Evolutionary conservation across 1,284 basidiomycete species (phyloP), one percentile per base, ranked within the genome.

Genomic region (Afroboletus lepidellus): DNA sequence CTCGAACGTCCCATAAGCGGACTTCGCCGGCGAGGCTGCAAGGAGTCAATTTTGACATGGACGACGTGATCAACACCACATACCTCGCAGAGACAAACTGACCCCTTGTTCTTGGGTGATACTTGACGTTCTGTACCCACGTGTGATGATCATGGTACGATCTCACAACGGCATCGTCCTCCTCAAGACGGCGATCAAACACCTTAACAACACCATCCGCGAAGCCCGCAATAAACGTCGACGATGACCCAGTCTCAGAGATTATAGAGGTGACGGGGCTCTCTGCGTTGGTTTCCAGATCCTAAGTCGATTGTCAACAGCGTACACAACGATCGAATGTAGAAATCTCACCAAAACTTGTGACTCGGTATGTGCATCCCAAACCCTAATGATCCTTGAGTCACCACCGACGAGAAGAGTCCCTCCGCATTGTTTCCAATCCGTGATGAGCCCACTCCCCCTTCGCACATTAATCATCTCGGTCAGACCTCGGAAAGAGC

Each of bases 341-440:
- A 23, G 5, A 11, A 3, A 25, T 24, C 85, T 62, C 60, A 94
- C 92, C 71, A 90, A 72, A 32, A 91, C 75, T 62, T 90, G 87
- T 21, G 84, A 83, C 71, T 99, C 96, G 13, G 92, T 89, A 60
- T 93, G 87, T 12, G 94, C 95, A 69, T 99, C 96, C 97, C 97
- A 99, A 1, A 95, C 80, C 47, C 94, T 81, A 53, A 99, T 87
- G 32, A 89, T 85, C 51, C 87, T 84, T 45, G 92, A 90, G 70
- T 99, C 96, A 8, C 97, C 97, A 11, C 92, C 92, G 12, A 94
- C 87, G 13, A 98, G 75, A 29, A 99, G 74, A 36, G 86, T 85
- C 0, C 96, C 97, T 27, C 85, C 81, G 6, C 81, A 79, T 72
- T 98, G 96, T 66, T 94, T 92, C 97, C 97, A 99, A 54, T 96